Evolutionary conservation across 1,284 basidiomycete species (phyloP), one percentile per base, ranked within the genome.

Genomic region (Laetiporus sulphureus): DNA sequence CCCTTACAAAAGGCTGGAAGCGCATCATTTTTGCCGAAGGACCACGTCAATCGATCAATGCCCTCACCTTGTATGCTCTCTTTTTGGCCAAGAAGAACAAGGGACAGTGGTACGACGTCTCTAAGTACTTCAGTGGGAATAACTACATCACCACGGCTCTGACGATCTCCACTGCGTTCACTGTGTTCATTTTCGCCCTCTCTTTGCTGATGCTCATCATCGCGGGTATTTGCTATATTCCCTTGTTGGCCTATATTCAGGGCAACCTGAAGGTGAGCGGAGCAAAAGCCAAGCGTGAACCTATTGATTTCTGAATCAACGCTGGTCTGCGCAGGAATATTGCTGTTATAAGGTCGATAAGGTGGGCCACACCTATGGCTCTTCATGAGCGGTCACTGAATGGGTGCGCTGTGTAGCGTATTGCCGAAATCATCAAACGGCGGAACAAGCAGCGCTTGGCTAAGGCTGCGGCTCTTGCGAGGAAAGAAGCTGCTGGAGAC

Each of bases 271-370:
- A 95, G 79, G 86, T 83, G 48, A 48, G 62, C 39, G 36, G 8
- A 27, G 13, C 7, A 18, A 37, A 38, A 39, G 24, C 38, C 21
- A 30, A 15, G 43, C 21, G 30, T 36, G 31, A 7, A 41, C 35
- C 33, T 21, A 11, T 16, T 40, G 34, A 24, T 42, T 38, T 23
- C 40, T 58, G 46, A 34, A 31, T 32, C 15, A 25, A 10, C 51
- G 25, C 60, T 94, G 82, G 95, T 32, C 15, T 25, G 8, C 51
- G 25, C 60, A 94, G 82, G 95, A 98, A 75, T 98, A 96, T 66
- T 92, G 91, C 63, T 98, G 94, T 65, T 91, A 98, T 71, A 97
- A 98, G 68, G 91, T 97, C 42, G 95, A 98, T 69, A 97, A 96
- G 79, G 86, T 88, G 25, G 13, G 7, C 8, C 7, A 27, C 25